Base-by-base conservation (phyloP, 2,329 filamentous ascomycete genomes). In the Eutypa lata region DNA sequence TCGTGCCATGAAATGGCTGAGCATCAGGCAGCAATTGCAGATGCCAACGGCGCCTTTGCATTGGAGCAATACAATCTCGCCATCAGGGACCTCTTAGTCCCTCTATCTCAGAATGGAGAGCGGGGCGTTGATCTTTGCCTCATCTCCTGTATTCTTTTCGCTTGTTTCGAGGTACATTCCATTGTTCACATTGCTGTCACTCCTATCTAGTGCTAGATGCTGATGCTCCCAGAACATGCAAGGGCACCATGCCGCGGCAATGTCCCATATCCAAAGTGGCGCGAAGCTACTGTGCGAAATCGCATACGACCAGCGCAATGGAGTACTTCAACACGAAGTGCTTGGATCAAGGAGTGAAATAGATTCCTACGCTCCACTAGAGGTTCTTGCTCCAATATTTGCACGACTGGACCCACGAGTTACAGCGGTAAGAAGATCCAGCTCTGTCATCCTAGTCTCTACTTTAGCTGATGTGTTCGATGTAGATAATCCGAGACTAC, bases 1-100 rank as follows among this genome's bases (percentile, higher is more conserved):
- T 42, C 51, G 11, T 38, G 35, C 2, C 46, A 49, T n/a, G 51
- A 53, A 18, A 13, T 44, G 3, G 14, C 16, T 28, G 51, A 53
- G 24, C 24, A 37, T 10, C n/a, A 44, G 1, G 3, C 19, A 3
- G n/a, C 24, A 22, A 43, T 33, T 10, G 21, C 24, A 5, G 47
- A 33, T 37, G 37, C 24, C 2, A 49, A 22, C 21, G n/a, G 28
- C 10, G 18, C 47, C 16, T 53, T 53, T 45, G 46, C 38, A 10
- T 33, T 53, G 38, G 47, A 53, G 28, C 51, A 53, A 26, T 53
- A 53, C 18, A 53, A 48, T 28, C 47, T 49, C 4, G 51, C 51
- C 7, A 53, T 53, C 28, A 48, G 26, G 40, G 51, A 49, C n/a
- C 33, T 53, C 10, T 22, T 53, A 19, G 24, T 49, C 28, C 40